Conservation (phyloP, 2,329 filamentous ascomycete genomes). For the Pseudogymnoascus sp. region DNA sequence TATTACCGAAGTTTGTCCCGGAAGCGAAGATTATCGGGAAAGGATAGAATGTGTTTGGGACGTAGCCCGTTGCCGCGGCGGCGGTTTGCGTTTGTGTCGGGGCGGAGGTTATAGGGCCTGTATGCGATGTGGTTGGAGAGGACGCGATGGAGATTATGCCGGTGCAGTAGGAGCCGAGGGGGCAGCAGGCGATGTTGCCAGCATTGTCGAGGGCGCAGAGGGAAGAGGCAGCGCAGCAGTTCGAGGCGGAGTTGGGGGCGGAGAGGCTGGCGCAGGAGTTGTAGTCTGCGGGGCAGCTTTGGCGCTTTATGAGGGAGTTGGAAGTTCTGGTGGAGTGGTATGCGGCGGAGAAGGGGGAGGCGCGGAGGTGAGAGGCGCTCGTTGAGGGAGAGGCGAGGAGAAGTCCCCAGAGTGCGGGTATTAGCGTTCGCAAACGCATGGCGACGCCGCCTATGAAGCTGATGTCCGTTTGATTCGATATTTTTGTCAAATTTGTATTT, state of each 20-base stretch:
- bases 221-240: constrained; percentile 23
- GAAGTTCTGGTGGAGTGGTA: not conserved
- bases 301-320: constrained; percentile 21
- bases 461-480: not conserved
- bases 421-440: not conserved
- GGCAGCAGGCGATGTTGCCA: constrained; percentile 27
- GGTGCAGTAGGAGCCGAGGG: constrained; percentile 26
- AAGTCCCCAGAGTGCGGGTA: not conserved
- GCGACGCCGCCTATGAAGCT: not conserved
- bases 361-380: not conserved
- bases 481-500: not conserved
- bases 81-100: constrained; percentile 15
- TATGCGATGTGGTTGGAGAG: constrained; percentile 11
- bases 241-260: constrained; percentile 21
- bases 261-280: constrained; percentile 25
- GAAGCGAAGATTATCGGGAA: constrained; percentile 44
- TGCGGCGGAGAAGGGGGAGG: not conserved
- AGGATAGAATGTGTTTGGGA: constrained; percentile 49
- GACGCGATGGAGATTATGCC: constrained; percentile 20
- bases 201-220: constrained; percentile 24
- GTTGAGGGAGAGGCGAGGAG: not conserved
- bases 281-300: constrained; percentile 25
- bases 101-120: constrained; percentile 5
- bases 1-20: constrained; percentile 40
- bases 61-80: constrained; percentile 38